Conservation (phyloP, 768 basidiomycete species). For the Amanita exitialis region DNA sequence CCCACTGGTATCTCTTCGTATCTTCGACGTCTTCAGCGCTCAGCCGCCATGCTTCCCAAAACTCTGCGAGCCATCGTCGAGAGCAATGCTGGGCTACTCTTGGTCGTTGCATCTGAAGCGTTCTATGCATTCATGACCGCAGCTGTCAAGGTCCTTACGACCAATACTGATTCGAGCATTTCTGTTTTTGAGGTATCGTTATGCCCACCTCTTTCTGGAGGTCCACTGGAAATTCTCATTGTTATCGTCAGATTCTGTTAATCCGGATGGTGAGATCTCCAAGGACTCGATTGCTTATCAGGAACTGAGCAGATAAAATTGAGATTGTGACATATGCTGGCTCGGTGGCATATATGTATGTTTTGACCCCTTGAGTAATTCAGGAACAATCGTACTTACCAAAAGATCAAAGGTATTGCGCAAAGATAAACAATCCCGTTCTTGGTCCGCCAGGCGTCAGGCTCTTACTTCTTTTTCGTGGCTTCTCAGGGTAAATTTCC, state of each 20-base stretch:
- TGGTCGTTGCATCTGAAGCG: not conserved
- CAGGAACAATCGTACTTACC: not conserved
- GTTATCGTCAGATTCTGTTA: not conserved
- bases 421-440: slow-evolving; percentile 39
- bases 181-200: not conserved
- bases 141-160: not conserved
- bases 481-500: slow-evolving; percentile 44
- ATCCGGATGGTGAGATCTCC: not conserved
- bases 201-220: not conserved
- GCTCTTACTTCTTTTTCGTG: slow-evolving; percentile 42
- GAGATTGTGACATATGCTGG: slow-evolving; percentile 1
- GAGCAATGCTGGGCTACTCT: not conserved
- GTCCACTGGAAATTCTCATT: slow-evolving; percentile 20
- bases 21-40: no score
- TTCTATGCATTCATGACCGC: not conserved
- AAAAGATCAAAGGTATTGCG: slow-evolving; percentile 24
- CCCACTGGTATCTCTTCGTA: no score
- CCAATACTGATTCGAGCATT: not conserved
- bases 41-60: not conserved
- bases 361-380: not conserved
- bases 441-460: slow-evolving; percentile 65
- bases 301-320: not conserved
- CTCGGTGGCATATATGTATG: slow-evolving; percentile 3
- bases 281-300: not conserved
- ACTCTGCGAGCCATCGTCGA: not conserved